Conservation (phyloP, 2,329 filamentous ascomycete genomes). For the Colletotrichum navitas region DNA sequence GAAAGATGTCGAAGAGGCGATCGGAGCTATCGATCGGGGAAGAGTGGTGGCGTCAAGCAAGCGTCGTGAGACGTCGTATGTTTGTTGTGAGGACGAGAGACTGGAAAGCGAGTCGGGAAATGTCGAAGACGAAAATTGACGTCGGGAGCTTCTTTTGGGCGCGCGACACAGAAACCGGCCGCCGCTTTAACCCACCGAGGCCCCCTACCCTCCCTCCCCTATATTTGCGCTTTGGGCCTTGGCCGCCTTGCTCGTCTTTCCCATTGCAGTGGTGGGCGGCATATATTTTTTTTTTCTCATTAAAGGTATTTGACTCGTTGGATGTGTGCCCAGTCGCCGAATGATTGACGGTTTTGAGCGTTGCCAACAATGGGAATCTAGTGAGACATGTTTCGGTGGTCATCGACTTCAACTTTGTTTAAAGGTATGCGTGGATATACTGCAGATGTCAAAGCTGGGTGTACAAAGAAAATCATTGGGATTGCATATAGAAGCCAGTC, state of each 20-base stretch:
- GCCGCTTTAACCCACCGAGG: slow-evolving; percentile 18
- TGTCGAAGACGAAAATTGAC: slow-evolving; percentile 29
- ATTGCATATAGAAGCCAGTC: neutral
- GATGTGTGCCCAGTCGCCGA: neutral
- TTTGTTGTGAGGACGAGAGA: slow-evolving; percentile 1
- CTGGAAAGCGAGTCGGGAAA: slow-evolving; percentile 15
- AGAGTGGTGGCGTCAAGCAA: slow-evolving; percentile 4
- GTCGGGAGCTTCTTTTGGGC: slow-evolving; percentile 17
- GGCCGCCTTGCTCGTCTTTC: neutral
- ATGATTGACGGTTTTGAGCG: neutral
- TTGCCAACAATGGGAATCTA: neutral
- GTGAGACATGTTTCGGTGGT: neutral
- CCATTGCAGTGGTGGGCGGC: neutral
- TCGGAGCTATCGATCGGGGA: neutral
- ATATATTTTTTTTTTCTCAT: too few species aligned
- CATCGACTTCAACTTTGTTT: neutral
- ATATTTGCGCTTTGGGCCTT: neutral
- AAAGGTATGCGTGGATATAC: too few species aligned
- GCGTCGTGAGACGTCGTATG: slow-evolving; percentile 8
- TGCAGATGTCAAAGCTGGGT: too few species aligned
- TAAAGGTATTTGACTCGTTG: neutral
- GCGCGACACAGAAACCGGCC: slow-evolving; percentile 24
- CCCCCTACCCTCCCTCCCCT: too few species aligned
- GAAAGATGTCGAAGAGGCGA: neutral
- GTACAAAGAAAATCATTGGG: neutral